Evolutionary conservation across 768 basidiomycete species (phyloP).

Genomic region (Trametopsis cervina): DNA sequence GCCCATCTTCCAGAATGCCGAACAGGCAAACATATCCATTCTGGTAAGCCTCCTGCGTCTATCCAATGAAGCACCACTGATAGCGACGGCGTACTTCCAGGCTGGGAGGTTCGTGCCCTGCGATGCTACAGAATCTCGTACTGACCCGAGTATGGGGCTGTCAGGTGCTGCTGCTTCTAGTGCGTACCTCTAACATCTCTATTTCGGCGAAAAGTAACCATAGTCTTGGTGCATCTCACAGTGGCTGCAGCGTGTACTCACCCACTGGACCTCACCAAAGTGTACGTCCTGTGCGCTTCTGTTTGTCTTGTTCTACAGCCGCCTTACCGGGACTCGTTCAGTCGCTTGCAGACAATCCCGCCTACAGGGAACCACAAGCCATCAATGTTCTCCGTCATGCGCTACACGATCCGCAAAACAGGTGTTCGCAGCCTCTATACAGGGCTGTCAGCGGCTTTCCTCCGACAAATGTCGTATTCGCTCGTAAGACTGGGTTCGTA

Average conservation of each 20-base stretch:
- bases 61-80: not conserved
- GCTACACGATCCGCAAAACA: constrained; percentile 53
- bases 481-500: constrained; percentile 80
- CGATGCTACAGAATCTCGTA: no score
- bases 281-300: constrained; percentile 33
- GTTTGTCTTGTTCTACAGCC: not conserved
- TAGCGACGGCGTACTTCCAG: constrained; percentile 12
- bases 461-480: constrained; percentile 90
- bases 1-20: not conserved
- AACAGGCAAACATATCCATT: constrained; percentile 22
- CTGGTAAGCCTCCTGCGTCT: constrained; percentile 23
- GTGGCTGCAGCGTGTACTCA: constrained; percentile 81
- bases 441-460: constrained; percentile 74
- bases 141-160: not conserved
- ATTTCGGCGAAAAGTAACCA: not conserved
- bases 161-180: constrained; percentile 30
- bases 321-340: constrained; percentile 20
- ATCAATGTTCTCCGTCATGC: constrained; percentile 60
- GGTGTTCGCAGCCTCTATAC: constrained; percentile 75
- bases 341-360: constrained; percentile 76
- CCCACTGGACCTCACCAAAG: constrained; percentile 82
- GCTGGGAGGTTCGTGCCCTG: constrained; percentile 30
- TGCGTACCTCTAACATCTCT: constrained; percentile 20
- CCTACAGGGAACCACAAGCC: constrained; percentile 43
- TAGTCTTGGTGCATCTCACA: constrained; percentile 20